Evolutionary conservation across 805 yeast genomes (phyloP), one percentile per base, ranked within the genome.

Genomic region (Zygosaccharomyces rouxii): DNA sequence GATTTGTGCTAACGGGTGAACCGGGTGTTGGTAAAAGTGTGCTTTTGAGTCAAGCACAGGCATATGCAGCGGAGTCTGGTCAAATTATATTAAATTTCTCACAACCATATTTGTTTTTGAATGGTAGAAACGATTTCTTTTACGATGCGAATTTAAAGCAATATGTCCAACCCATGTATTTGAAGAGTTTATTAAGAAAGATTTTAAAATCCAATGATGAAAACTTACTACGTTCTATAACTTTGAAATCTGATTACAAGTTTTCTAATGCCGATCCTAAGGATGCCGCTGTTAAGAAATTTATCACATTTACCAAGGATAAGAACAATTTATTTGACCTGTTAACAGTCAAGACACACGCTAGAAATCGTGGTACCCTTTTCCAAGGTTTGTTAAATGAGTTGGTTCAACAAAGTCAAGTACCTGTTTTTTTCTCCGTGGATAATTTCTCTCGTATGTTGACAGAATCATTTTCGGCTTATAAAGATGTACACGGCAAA

Each of bases 21-120:
- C 68, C 78, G 38, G 96, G 96, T 42, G 74, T 78, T 9, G 97
- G 97, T 6, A 90, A 89, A 70, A 78, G 92, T 3, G 79, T 88
- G 0, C 59, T 83, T 33, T 58, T 89, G 41, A 66, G 90, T 0
- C 96, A 89, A 65, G 41, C 57, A 3, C 68, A 67, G 30, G 66
- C 70, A 2, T 55, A 42, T 46, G 66, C 64, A 1, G 35, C 54
- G 5, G 67, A 60, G 3, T 72, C 83, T 1, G 84, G 84, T 38
- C 79, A 84, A 0, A 66, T 86, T 41, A 68, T 87, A 4, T 58
- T 89, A 40, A 87, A 86, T 43, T 66, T 89, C 14, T 79, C 89
- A 25, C 71, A 80, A 52, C 81, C 89, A 1, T 77, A 74, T 33
- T 67, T 71, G 26, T 72, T 87, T 19, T 71, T 81, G n/a, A 80